phyloP scores from a whole-genome alignment of 169 alveolate species.

The Babesia bovis region DNA sequence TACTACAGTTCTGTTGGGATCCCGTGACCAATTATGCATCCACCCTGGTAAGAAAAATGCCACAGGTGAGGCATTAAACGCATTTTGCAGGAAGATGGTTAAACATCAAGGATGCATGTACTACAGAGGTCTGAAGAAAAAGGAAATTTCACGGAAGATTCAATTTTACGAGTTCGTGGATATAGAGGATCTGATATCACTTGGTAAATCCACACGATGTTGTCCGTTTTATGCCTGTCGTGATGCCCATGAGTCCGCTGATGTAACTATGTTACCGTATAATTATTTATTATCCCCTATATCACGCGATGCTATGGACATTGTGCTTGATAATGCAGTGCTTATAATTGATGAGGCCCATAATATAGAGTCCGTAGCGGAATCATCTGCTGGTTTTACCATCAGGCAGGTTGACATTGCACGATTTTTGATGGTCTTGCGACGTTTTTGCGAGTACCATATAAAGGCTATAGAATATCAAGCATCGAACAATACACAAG shows the following conservation, averaged over 20 bases:
- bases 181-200: constrained; percentile 83
- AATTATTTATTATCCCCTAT: constrained; percentile 86
- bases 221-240: constrained; percentile 91
- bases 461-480: constrained; percentile 1
- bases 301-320: constrained; percentile 78
- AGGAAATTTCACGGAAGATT: constrained; percentile 58
- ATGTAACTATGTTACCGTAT: constrained; percentile 89
- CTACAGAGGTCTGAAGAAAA: constrained; percentile 74
- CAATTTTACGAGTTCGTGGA: constrained; percentile 82
- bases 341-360: constrained; percentile 95
- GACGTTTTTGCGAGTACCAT: constrained; percentile 32
- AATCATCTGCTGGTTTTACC: constrained; percentile 81
- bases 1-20: constrained; percentile 84
- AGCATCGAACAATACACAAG: background rate
- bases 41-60: constrained; percentile 76
- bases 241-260: constrained; percentile 81
- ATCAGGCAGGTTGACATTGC: constrained; percentile 71
- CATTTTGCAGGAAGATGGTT: constrained; percentile 75
- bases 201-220: constrained; percentile 71
- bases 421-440: constrained; percentile 36
- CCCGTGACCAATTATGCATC: constrained; percentile 88
- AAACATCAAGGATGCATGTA: constrained; percentile 78
- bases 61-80: constrained; percentile 78
- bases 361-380: constrained; percentile 87
- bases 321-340: constrained; percentile 80